Conservation (phyloP, 2,329 filamentous ascomycete genomes). For the Stagonosporopsis tanaceti region DNA sequence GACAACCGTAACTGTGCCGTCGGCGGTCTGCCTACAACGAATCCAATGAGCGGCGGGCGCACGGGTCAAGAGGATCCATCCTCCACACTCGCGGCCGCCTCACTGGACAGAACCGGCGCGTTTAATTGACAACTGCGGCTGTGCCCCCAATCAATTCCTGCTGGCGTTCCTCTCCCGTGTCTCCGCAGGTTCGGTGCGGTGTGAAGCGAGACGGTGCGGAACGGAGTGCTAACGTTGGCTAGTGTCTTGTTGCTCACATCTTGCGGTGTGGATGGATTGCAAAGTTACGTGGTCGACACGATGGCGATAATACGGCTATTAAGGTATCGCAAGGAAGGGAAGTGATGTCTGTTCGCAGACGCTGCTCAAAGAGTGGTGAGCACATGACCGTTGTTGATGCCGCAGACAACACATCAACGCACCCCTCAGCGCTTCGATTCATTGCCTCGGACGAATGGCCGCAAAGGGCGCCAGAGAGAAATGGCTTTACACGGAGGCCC, state of each 20-base stretch:
- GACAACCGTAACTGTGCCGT: constrained; percentile 11
- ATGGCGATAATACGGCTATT: constrained; percentile 9
- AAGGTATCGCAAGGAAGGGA: constrained; percentile 8
- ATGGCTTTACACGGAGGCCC: not conserved
- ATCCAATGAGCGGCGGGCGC: not conserved
- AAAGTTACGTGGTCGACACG: constrained; percentile 13
- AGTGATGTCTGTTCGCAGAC: constrained; percentile 12
- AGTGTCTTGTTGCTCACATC: constrained; percentile 18
- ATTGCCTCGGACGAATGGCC: not conserved
- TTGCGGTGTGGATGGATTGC: constrained; percentile 22
- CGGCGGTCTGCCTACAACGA: constrained; percentile 2
- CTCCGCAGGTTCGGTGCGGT: constrained; percentile 18
- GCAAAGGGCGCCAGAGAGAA: constrained; percentile 5
- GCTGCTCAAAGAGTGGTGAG: constrained; percentile 6
- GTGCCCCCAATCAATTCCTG: constrained; percentile 22
- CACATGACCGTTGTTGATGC: constrained; percentile 6
- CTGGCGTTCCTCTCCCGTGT: constrained; percentile 16
- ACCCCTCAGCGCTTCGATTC: constrained; percentile 3
- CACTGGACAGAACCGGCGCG: constrained; percentile 16
- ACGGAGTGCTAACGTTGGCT: constrained; percentile 13
- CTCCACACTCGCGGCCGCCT: constrained; percentile 2
- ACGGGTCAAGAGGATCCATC: not conserved
- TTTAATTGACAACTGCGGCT: constrained; percentile 26
- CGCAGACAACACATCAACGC: constrained; percentile 12
- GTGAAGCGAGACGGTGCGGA: constrained; percentile 23